phyloP scores from a whole-genome alignment of 306 rosid species.

The Trichosanthes cucumerina region DNA sequence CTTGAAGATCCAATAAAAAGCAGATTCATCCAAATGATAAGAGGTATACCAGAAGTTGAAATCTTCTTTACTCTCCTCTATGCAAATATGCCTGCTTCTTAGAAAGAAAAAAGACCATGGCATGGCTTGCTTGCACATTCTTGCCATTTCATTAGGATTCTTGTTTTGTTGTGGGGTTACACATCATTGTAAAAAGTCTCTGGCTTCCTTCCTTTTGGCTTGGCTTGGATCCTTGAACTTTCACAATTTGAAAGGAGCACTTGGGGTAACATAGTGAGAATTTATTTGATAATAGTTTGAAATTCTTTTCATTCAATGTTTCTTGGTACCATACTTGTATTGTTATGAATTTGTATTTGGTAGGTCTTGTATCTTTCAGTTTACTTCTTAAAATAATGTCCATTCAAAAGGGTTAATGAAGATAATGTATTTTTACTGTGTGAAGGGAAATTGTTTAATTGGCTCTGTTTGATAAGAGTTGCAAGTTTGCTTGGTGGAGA shows the following conservation, averaged over 20 bases:
- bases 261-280: constrained; percentile 19
- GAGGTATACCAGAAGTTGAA: constrained; percentile 58
- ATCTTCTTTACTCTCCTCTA: constrained; percentile 78
- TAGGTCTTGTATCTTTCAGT: not conserved
- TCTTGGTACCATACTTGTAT: not conserved
- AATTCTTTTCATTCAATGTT: not conserved
- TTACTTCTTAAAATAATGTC: not conserved
- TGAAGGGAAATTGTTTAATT: not conserved
- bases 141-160: not conserved
- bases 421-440: not conserved
- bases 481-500: not conserved
- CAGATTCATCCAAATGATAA: constrained; percentile 51
- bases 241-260: constrained; percentile 17
- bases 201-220: not conserved
- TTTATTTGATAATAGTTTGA: constrained; percentile 2
- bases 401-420: not conserved
- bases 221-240: constrained; percentile 7
- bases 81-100: constrained; percentile 45
- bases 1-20: constrained; percentile 65
- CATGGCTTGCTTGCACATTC: not conserved
- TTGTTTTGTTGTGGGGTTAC: not conserved
- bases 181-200: not conserved
- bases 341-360: not conserved
- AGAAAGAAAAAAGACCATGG: not conserved
- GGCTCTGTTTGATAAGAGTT: not conserved